phyloP scores from a whole-genome alignment of 345 rosid genomes.

The Brassica incana region DNA sequence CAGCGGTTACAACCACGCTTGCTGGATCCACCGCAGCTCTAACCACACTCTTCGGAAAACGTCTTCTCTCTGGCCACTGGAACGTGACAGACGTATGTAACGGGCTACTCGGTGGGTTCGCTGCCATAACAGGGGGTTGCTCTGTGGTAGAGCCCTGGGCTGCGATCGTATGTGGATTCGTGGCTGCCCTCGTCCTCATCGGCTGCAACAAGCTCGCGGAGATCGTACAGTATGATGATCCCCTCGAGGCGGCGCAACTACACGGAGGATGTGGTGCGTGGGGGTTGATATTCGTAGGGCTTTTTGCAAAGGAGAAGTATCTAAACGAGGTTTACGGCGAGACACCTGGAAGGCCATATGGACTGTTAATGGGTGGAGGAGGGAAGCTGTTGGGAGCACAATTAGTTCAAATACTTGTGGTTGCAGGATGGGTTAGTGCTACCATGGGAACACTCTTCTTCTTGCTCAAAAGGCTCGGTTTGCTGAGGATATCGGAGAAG shows the following conservation, averaged over 20 bases:
- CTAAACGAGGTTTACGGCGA: slow-evolving; percentile 52
- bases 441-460: slow-evolving; percentile 75
- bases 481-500: slow-evolving; percentile 65
- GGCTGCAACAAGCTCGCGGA: slow-evolving; percentile 71
- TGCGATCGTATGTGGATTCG: slow-evolving; percentile 72
- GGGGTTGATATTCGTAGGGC: slow-evolving; percentile 74
- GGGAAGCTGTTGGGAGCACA: slow-evolving; percentile 76
- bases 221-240: slow-evolving; percentile 60
- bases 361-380: slow-evolving; percentile 82
- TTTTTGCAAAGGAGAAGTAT: slow-evolving; percentile 58
- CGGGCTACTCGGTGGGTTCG: slow-evolving; percentile 83
- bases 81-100: slow-evolving; percentile 84
- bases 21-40: slow-evolving; percentile 81
- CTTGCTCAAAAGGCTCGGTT: slow-evolving; percentile 51
- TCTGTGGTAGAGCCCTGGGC: slow-evolving; percentile 92
- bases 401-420: slow-evolving; percentile 58
- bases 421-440: slow-evolving; percentile 70
- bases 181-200: slow-evolving; percentile 61
- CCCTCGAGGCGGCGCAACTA: slow-evolving; percentile 74
- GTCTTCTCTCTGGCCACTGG: slow-evolving; percentile 76
- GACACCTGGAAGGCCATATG: slow-evolving; percentile 45
- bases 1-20: slow-evolving; percentile 82
- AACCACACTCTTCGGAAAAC: slow-evolving; percentile 71
- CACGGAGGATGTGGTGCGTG: slow-evolving; percentile 90
- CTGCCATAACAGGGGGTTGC: slow-evolving; percentile 77